Evolutionary conservation across 2,329 filamentous ascomycete genomes (phyloP).

Genomic region (Botrytis aclada): DNA sequence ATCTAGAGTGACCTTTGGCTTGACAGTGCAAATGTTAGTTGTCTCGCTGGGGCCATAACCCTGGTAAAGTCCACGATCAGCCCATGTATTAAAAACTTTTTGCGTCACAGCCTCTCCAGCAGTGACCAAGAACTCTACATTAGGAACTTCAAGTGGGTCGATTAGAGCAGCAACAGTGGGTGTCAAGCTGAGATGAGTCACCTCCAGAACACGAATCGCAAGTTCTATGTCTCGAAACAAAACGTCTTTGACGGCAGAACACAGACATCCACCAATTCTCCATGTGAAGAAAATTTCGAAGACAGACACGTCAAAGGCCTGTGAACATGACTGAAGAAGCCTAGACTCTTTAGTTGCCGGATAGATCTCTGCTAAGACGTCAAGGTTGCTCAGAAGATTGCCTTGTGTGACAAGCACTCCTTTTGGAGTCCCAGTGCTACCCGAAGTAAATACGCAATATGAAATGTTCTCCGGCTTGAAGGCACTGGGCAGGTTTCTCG

Average conservation of each 20-base stretch:
- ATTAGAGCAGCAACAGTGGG: slow-evolving; percentile 81
- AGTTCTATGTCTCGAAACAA: slow-evolving; percentile 70
- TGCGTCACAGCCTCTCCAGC: slow-evolving; percentile 78
- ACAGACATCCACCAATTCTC: slow-evolving; percentile 74
- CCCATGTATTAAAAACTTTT: slow-evolving; percentile 68
- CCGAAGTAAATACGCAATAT: slow-evolving; percentile 81
- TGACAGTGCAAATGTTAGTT: slow-evolving; percentile 82
- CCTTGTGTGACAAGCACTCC: slow-evolving; percentile 74
- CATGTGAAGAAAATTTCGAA: slow-evolving; percentile 90
- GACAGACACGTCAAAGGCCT: slow-evolving; percentile 83
- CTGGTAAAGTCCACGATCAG: slow-evolving; percentile 64
- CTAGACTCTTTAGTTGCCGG: slow-evolving; percentile 48
- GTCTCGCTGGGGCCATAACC: slow-evolving; percentile 84
- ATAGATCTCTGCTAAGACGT: slow-evolving; percentile 63
- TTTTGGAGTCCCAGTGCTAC: slow-evolving; percentile 74
- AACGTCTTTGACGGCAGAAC: slow-evolving; percentile 69
- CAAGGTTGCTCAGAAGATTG: slow-evolving; percentile 75
- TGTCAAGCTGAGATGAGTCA: slow-evolving; percentile 83
- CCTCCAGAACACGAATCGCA: slow-evolving; percentile 57
- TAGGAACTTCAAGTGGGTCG: slow-evolving; percentile 63
- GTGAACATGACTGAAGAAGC: slow-evolving; percentile 79
- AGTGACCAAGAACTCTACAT: slow-evolving; percentile 72
- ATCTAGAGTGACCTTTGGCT: slow-evolving; percentile 51
- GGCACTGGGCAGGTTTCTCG: slow-evolving; percentile 24
- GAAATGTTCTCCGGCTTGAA: slow-evolving; percentile 45